Evolutionary conservation across 805 yeast species (phyloP).

Genomic region (Metschnikowia reukaufii): DNA sequence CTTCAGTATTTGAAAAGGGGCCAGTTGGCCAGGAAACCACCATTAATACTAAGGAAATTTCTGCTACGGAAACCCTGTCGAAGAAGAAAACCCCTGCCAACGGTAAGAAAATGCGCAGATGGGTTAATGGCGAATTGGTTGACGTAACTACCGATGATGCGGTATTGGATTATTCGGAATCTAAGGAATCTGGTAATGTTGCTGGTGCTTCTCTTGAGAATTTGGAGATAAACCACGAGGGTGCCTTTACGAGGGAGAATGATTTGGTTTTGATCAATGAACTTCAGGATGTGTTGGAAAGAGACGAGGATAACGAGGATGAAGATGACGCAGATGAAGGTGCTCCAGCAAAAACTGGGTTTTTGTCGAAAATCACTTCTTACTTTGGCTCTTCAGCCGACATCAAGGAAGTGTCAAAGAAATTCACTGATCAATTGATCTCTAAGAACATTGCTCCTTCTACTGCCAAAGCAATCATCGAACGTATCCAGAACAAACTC

Average conservation of each 20-base stretch:
- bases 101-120: conserved; percentile 40
- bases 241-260: conserved; percentile 38
- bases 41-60: neutral
- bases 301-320: conserved; percentile 30
- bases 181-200: conserved; percentile 1
- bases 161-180: conserved; percentile 35
- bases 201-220: neutral
- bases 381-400: conserved; percentile 44
- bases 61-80: neutral
- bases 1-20: neutral
- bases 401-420: conserved; percentile 60
- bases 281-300: conserved; percentile 37
- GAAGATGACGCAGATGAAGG: conserved; percentile 18
- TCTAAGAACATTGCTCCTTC: conserved; percentile 89
- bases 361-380: conserved; percentile 36
- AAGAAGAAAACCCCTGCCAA: conserved; percentile 13
- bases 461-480: conserved; percentile 72
- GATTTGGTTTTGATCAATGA: conserved; percentile 43
- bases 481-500: conserved; percentile 66
- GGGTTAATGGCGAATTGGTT: conserved; percentile 41
- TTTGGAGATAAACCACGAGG: conserved; percentile 22
- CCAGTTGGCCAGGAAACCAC: neutral
- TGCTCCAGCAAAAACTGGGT: conserved; percentile 19
- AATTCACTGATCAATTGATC: conserved; percentile 73
- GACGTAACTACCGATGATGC: conserved; percentile 25